Evolutionary conservation across 2,329 filamentous ascomycete genomes (phyloP).

Genomic region (Tolypocladium ophioglossoides): DNA sequence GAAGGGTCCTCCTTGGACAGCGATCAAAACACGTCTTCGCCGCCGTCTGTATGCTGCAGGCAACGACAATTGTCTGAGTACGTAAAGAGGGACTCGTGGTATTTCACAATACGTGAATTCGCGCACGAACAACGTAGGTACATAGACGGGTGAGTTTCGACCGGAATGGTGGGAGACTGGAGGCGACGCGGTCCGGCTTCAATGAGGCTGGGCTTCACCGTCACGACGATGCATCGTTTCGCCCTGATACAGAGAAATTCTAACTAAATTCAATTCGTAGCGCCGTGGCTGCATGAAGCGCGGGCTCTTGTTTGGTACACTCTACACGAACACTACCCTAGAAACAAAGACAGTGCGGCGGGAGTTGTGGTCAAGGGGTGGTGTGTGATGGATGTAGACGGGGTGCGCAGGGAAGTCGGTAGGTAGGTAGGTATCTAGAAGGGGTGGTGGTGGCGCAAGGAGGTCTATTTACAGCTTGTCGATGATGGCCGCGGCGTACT

Average conservation of each 20-base stretch:
- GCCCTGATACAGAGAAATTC: not conserved
- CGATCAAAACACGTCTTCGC: too few relatives aligned
- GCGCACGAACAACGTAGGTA: too few relatives aligned
- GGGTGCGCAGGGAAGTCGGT: not conserved
- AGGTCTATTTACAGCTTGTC: constrained; percentile 40
- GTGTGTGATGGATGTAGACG: not conserved
- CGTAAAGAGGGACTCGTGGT: too few relatives aligned
- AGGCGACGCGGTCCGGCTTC: too few relatives aligned
- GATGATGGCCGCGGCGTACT: constrained; percentile 92
- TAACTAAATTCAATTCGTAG: constrained; percentile 10
- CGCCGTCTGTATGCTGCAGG: too few relatives aligned
- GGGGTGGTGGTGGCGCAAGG: not conserved
- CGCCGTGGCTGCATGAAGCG: constrained; percentile 18
- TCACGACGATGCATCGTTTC: not conserved
- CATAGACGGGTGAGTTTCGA: too few relatives aligned
- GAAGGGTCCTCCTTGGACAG: too few relatives aligned
- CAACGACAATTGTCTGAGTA: too few relatives aligned
- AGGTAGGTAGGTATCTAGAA: not conserved
- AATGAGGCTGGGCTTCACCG: not conserved
- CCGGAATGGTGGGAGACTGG: too few relatives aligned
- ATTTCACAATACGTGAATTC: too few relatives aligned
- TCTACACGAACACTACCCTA: constrained; percentile 18
- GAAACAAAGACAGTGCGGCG: constrained; percentile 5
- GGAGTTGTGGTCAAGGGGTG: not conserved
- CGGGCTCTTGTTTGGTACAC: constrained; percentile 13